Conservation (phyloP, 2,329 filamentous ascomycete species). For the Verticillium tricorpus region DNA sequence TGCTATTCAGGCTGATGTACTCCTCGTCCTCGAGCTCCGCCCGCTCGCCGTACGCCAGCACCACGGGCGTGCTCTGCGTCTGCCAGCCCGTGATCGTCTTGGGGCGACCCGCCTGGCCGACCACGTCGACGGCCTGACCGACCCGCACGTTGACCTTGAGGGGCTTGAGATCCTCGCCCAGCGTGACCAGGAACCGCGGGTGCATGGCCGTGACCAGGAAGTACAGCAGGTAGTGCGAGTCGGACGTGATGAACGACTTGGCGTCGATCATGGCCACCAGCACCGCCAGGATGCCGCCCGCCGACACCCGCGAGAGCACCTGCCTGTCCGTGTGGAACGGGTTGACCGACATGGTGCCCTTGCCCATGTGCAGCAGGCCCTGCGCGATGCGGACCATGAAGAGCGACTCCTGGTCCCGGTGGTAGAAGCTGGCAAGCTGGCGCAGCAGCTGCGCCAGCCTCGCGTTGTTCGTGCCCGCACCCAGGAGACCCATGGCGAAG, state of each 20-base stretch:
- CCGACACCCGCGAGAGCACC: slow-evolving; percentile 85
- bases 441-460: slow-evolving; percentile 89
- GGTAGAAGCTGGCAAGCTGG: slow-evolving; percentile 96
- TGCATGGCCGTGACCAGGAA: slow-evolving; percentile 96
- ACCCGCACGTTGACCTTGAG: slow-evolving; percentile 94
- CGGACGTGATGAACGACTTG: slow-evolving; percentile 70
- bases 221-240: slow-evolving; percentile 89
- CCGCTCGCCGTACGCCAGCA: slow-evolving; percentile 90
- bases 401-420: slow-evolving; percentile 89
- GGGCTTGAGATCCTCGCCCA: slow-evolving; percentile 91
- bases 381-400: slow-evolving; percentile 99
- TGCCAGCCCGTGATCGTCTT: slow-evolving; percentile 99
- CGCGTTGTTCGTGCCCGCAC: slow-evolving; percentile 97
- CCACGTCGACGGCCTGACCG: slow-evolving; percentile 95
- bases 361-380: slow-evolving; percentile 97
- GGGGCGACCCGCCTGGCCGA: slow-evolving; percentile 91
- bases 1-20: slow-evolving; percentile 88
- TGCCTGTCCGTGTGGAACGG: slow-evolving; percentile 99
- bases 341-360: slow-evolving; percentile 91
- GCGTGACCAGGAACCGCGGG: slow-evolving; percentile 90
- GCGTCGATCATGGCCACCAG: slow-evolving; percentile 93
- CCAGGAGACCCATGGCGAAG: slow-evolving; percentile 96
- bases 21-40: slow-evolving; percentile 97
- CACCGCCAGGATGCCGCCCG: slow-evolving; percentile 84
- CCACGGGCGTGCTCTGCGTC: slow-evolving; percentile 96